Conservation (phyloP, 805 yeast genomes). For the Scheffersomyces lignosus region DNA sequence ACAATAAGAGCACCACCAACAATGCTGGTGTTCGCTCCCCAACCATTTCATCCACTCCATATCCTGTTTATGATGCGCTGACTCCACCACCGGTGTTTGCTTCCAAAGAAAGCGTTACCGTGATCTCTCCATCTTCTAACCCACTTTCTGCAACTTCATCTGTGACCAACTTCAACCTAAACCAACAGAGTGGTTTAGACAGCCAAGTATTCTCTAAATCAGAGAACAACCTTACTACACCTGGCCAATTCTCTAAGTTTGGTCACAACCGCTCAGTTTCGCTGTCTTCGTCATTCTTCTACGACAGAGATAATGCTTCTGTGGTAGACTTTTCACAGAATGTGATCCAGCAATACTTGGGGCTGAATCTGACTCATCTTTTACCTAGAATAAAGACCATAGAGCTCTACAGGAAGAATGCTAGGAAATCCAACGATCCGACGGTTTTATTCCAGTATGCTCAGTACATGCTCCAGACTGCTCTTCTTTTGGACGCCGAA, state of each 20-base stretch:
- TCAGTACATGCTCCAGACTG: constrained; percentile 84
- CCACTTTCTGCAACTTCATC: constrained; percentile 35
- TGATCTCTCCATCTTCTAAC: constrained; percentile 27
- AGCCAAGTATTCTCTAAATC: constrained; percentile 17
- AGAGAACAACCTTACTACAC: constrained; percentile 25
- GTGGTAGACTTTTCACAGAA: constrained; percentile 54
- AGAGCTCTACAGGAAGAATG: constrained; percentile 83
- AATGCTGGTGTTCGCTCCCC: neutral
- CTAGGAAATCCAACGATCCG: constrained; percentile 82
- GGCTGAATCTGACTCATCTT: constrained; percentile 49
- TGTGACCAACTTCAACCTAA: constrained; percentile 33
- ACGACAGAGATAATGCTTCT: constrained; percentile 33
- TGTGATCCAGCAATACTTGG: constrained; percentile 52
- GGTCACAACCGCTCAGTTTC: constrained; percentile 38
- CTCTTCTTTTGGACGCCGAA: constrained; percentile 55
- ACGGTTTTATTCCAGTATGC: constrained; percentile 87
- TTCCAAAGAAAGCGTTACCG: constrained; percentile 7
- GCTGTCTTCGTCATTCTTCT: constrained; percentile 37
- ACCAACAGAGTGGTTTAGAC: constrained; percentile 1
- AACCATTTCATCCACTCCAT: constrained; percentile 5
- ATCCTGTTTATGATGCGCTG: constrained; percentile 18
- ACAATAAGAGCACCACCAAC: neutral
- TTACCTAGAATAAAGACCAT: constrained; percentile 80
- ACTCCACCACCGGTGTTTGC: constrained; percentile 32
- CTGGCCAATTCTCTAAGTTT: constrained; percentile 11